Evolutionary conservation across 75 land plant genomes (phyloP), one percentile per base, ranked within the genome.

Genomic region (Pinus taeda): DNA sequence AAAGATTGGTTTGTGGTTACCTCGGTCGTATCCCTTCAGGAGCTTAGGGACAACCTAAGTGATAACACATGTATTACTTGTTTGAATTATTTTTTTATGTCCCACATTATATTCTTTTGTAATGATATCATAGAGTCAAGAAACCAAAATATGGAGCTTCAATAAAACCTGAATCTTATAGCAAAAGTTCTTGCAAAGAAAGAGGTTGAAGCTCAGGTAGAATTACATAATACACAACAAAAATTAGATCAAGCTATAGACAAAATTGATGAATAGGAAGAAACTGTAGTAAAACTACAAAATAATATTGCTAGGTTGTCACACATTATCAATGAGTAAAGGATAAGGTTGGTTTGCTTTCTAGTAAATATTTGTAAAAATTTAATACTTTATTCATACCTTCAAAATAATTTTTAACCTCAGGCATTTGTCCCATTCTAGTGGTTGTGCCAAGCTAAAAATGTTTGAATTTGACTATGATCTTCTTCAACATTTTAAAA

Each of bases 111-210:
- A 17, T 1, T 20, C 58, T 24, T 55, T 11, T 6, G 26, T 73
- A 29, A 26, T 55, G 36, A 14, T n/a, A n/a, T n/a, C 22, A 11
- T 30, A 73, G 59, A 24, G 59, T 71, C 80, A 77, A 79, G 86
- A 21, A 64, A 71, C n/a, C 84, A 88, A 80, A 75, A 86, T 3
- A 53, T 22, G 26, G 89, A 88, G 55, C 82, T 84, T 59, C 87
- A 88, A 60, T 79, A 75, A 74, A 82, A 14, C 14, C 87, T 88
- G n/a, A 85, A 83, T 67, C 80, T 77, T 73, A 37, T 60, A 9
- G 81, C 67, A 80, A 85, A 81, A 12, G 85, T 85, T 39, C 85
- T 74, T 83, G 82, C 82, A 6, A 87, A 85, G 36, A 88, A 91
- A 65, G 37, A 56, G 18, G n/a, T 15, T 0, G 37, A 74, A 29